A percentile compares a stretch with the other conserved stretches of the same genome.
phyloP scores from a whole-genome alignment of 768 basidiomycete species.

The Trametes punicea region DNA sequence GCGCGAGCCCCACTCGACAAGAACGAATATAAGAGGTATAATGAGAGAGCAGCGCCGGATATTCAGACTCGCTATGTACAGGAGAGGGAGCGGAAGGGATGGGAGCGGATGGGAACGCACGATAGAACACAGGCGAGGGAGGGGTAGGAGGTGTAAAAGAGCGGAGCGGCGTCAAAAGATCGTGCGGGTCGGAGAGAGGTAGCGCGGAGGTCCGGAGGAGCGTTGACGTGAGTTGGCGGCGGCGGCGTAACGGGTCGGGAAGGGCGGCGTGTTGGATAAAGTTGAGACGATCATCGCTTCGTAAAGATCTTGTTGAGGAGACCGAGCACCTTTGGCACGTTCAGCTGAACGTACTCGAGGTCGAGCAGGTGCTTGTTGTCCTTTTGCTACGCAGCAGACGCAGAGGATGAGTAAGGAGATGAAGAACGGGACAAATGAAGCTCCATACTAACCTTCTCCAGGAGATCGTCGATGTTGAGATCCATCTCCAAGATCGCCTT shows the following conservation, averaged over 20 bases:
- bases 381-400: conserved; percentile 73
- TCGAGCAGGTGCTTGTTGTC: conserved; percentile 96
- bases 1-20: conserved; percentile 11
- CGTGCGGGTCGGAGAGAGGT: conserved; percentile 7
- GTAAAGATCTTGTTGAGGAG: conserved; percentile 93
- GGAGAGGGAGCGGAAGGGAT: background rate
- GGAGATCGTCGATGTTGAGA: conserved; percentile 94
- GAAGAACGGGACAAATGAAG: background rate
- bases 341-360: conserved; percentile 95
- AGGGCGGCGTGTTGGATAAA: background rate
- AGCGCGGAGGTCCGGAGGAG: conserved; percentile 12
- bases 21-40: conserved; percentile 13
- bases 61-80: conserved; percentile 2
- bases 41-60: conserved; percentile 13
- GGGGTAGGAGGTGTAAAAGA: conserved; percentile 4
- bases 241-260: background rate
- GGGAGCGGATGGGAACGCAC: background rate
- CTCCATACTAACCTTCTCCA: conserved; percentile 77
- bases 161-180: conserved; percentile 3
- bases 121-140: background rate
- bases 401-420: conserved; percentile 1
- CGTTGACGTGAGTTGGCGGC: conserved; percentile 5
- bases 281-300: conserved; percentile 55
- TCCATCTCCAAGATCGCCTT: conserved; percentile 99
- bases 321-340: conserved; percentile 91